Conservation (phyloP, 768 basidiomycete genomes). For the Tremella fuciformis region DNA sequence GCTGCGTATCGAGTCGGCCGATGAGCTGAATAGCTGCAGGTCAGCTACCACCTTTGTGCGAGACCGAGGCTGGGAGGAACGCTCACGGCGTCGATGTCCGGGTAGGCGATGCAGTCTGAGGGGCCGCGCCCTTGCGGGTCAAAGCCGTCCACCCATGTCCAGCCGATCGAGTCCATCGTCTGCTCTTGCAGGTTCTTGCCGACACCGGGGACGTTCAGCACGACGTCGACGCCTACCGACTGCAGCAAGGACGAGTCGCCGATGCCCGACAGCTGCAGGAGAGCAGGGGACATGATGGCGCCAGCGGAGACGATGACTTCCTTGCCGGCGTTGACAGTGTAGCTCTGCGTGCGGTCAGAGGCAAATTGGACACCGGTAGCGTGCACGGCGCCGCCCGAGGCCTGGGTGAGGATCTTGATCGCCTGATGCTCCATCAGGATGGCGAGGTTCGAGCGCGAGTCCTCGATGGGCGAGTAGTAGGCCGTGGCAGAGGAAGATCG, state of each 20-base stretch:
- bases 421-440: slow-evolving; percentile 41
- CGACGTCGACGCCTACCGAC: slow-evolving; percentile 31
- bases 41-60: slow-evolving; percentile 23
- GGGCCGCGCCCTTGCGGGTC: slow-evolving; percentile 25
- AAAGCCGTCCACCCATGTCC: slow-evolving; percentile 18
- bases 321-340: slow-evolving; percentile 36
- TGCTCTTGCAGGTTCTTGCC: slow-evolving; percentile 47
- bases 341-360: slow-evolving; percentile 23
- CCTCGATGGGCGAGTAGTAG: slow-evolving; percentile 61
- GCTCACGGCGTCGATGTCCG: slow-evolving; percentile 13
- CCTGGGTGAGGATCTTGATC: slow-evolving; percentile 32
- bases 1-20: slow-evolving; percentile 24
- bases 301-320: slow-evolving; percentile 49
- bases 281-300: slow-evolving; percentile 38
- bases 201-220: slow-evolving; percentile 37
- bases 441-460: slow-evolving; percentile 50
- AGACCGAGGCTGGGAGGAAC: not conserved
- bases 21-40: slow-evolving; percentile 10
- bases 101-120: slow-evolving; percentile 28
- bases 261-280: slow-evolving; percentile 47
- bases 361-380: slow-evolving; percentile 44
- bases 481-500: slow-evolving; percentile 61
- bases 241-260: slow-evolving; percentile 30
- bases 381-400: slow-evolving; percentile 17
- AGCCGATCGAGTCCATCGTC: not conserved